Evolutionary conservation across 768 basidiomycete genomes (phyloP).

Genomic region (Melanogaster broomeanus): DNA sequence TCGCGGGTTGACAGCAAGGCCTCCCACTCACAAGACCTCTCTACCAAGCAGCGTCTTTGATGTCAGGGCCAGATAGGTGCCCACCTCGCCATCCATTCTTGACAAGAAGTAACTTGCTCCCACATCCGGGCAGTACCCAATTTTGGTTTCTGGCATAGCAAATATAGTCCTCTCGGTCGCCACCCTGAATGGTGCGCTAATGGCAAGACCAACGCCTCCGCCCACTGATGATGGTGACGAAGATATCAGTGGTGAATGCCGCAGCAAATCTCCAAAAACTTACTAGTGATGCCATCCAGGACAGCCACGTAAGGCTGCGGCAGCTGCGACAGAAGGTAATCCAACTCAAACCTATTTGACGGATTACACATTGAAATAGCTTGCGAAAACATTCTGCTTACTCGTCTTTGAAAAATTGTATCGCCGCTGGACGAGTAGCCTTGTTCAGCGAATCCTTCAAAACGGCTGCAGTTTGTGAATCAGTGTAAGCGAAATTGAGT

Average conservation of each 20-base stretch:
- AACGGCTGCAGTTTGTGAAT: constrained; percentile 46
- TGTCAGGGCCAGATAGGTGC: constrained; percentile 92
- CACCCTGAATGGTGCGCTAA: constrained; percentile 85
- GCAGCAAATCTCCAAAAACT: constrained; percentile 31
- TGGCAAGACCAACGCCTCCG: constrained; percentile 88
- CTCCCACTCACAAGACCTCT: constrained; percentile 74
- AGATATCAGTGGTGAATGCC: constrained; percentile 6
- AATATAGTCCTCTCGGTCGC: constrained; percentile 91
- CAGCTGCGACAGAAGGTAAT: constrained; percentile 68
- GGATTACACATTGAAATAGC: constrained; percentile 10
- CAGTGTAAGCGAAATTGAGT: constrained; percentile 1
- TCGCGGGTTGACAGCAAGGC: not conserved
- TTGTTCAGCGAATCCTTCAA: constrained; percentile 50
- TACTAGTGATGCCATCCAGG: constrained; percentile 91
- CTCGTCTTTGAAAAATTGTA: constrained; percentile 91
- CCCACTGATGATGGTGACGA: constrained; percentile 63
- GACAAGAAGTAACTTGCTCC: constrained; percentile 90
- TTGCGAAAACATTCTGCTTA: constrained; percentile 41
- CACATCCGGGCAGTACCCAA: constrained; percentile 90
- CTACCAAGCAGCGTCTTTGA: constrained; percentile 71
- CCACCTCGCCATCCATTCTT: constrained; percentile 86
- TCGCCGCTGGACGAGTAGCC: constrained; percentile 58
- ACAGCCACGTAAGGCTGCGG: constrained; percentile 90
- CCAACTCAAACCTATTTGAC: constrained; percentile 69
- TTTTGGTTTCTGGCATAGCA: constrained; percentile 97